phyloP scores from a whole-genome alignment of 2,329 filamentous ascomycete genomes.

The Exophiala aquamarina region DNA sequence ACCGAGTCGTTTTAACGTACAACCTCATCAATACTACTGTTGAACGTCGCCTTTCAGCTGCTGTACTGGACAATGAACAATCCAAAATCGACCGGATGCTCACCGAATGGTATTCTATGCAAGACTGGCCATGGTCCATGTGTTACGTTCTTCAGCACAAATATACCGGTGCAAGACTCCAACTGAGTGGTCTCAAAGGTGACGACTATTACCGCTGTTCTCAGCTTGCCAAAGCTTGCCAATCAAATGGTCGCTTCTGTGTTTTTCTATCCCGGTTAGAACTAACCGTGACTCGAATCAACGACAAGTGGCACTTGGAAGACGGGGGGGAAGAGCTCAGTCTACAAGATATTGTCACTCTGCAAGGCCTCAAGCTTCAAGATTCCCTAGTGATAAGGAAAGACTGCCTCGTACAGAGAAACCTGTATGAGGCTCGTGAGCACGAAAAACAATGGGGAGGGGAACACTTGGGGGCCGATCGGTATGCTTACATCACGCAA shows the following conservation, averaged over 20 bases:
- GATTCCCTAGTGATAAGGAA: not conserved
- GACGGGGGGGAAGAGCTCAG: not conserved
- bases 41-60: not conserved
- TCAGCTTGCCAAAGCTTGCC: conserved; percentile 6
- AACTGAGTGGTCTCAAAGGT: conserved; percentile 25
- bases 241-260: conserved; percentile 7
- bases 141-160: conserved; percentile 28
- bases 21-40: conserved; percentile 44
- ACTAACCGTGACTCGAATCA: conserved; percentile 2
- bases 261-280: conserved; percentile 5
- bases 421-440: conserved; percentile 3
- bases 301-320: not conserved
- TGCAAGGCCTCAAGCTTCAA: not conserved
- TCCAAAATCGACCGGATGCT: conserved; percentile 1
- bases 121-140: conserved; percentile 14
- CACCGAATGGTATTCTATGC: conserved; percentile 2
- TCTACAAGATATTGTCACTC: conserved; percentile 2
- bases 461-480: conserved; percentile 3
- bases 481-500: conserved; percentile 2
- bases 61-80: not conserved
- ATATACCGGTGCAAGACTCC: conserved; percentile 27
- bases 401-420: not conserved
- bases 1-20: conserved; percentile 54
- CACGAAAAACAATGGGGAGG: conserved; percentile 6
- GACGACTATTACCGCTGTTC: conserved; percentile 21